Conservation (phyloP, 2,329 filamentous ascomycete species). For the Fonsecaea pugnacius region DNA sequence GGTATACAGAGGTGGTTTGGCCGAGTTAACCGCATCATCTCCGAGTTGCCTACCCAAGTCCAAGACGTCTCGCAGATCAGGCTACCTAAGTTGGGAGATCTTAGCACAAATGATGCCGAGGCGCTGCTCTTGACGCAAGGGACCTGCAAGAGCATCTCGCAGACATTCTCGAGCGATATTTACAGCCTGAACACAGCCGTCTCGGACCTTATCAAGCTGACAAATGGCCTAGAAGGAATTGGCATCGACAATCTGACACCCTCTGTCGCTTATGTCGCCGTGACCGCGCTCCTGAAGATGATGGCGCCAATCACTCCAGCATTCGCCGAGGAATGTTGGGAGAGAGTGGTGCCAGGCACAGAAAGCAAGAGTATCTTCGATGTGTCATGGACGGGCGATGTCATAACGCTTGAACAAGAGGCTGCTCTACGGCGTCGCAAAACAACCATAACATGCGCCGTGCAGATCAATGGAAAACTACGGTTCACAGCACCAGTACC, state of each 20-base stretch:
- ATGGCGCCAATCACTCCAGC: constrained; percentile 80
- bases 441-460: constrained; percentile 62
- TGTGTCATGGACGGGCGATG: constrained; percentile 61
- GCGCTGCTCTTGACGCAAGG: constrained; percentile 70
- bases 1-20: constrained; percentile 81
- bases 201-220: constrained; percentile 80
- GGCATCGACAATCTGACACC: constrained; percentile 48
- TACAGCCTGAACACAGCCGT: constrained; percentile 82
- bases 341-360: constrained; percentile 57
- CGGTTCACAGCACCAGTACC: constrained; percentile 70
- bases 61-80: constrained; percentile 29
- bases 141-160: constrained; percentile 69
- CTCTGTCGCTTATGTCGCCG: constrained; percentile 46
- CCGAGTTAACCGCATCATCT: constrained; percentile 66
- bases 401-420: constrained; percentile 45
- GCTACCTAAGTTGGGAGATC: constrained; percentile 15
- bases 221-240: constrained; percentile 62
- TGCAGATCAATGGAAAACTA: constrained; percentile 81
- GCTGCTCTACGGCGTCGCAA: constrained; percentile 56
- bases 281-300: constrained; percentile 67
- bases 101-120: constrained; percentile 45
- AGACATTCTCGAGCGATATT: constrained; percentile 70
- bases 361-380: constrained; percentile 47
- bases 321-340: constrained; percentile 81
- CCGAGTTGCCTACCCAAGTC: constrained; percentile 28